Conservation (phyloP, 148 eudicot species). For the Nyssa sinensis region DNA sequence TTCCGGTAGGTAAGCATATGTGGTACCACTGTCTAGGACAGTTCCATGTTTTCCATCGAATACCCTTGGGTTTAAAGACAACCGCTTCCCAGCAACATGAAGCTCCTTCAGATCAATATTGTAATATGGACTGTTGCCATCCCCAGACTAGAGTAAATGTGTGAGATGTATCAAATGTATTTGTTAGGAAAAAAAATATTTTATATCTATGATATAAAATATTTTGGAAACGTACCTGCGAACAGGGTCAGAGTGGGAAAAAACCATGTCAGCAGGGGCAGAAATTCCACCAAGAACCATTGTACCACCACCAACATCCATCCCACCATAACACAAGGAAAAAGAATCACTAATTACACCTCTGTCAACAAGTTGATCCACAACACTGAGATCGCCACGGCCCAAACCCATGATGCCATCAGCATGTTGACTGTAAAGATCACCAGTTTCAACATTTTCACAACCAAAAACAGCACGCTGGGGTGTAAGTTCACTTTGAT, state of each 20-base stretch:
- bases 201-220: constrained; percentile 13
- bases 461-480: constrained; percentile 92
- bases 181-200: constrained; percentile 39
- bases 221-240: constrained; percentile 72
- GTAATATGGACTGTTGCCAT: constrained; percentile 97
- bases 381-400: constrained; percentile 85
- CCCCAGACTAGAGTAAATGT: constrained; percentile 97
- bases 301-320: constrained; percentile 94
- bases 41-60: constrained; percentile 94
- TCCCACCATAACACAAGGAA: constrained; percentile 94
- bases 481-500: constrained; percentile 74
- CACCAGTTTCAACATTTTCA: constrained; percentile 90
- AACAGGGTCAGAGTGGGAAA: constrained; percentile 67
- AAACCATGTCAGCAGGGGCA: constrained; percentile 74
- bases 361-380: constrained; percentile 87
- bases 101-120: constrained; percentile 88
- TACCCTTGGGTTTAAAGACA: constrained; percentile 52
- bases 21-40: constrained; percentile 88
- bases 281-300: constrained; percentile 94
- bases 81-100: constrained; percentile 76
- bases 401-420: constrained; percentile 99
- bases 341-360: constrained; percentile 80
- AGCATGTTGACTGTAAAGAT: constrained; percentile 85
- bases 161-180: constrained; percentile 75
- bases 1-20: constrained; percentile 89